A percentile compares a stretch with the other conserved stretches of the same genome.
These are phyloP conservation scores for Oryza meridionalis DNA, from an alignment of 176 grass and related monocot species.

Conservation along the genomic window DNA sequence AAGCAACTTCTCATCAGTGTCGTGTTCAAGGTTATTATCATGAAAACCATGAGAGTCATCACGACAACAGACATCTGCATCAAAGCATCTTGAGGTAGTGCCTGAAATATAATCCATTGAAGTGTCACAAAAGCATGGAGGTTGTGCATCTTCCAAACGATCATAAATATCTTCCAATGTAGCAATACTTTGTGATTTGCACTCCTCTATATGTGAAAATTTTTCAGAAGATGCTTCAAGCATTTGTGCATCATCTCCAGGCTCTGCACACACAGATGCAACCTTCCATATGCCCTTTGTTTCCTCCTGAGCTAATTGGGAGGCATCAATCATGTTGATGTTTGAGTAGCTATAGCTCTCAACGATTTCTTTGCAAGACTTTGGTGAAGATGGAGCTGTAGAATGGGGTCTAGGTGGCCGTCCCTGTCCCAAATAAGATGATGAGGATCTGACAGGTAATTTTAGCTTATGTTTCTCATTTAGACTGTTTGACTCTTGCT, in stretches of 20 bases:
- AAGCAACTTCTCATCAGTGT: conserved; percentile 68
- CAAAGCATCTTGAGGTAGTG: conserved; percentile 22
- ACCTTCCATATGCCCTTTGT: conserved; percentile 27
- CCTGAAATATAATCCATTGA: conserved; percentile 21
- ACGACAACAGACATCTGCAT: neutral
- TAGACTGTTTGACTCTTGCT: conserved; percentile 40
- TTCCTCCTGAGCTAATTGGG: conserved; percentile 31
- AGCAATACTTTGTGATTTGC: conserved; percentile 53
- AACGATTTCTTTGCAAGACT: conserved; percentile 52
- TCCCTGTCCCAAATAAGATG: conserved; percentile 50
- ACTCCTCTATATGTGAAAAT: conserved; percentile 20
- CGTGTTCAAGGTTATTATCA: conserved; percentile 44
- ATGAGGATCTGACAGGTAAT: conserved; percentile 29
- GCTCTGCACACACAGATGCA: conserved; percentile 17
- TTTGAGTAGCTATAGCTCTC: conserved; percentile 35
- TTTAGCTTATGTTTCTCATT: conserved; percentile 41
- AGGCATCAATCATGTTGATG: conserved; percentile 19
- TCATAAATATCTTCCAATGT: conserved; percentile 69
- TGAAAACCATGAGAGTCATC: conserved; percentile 8
- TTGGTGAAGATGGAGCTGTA: conserved; percentile 58
- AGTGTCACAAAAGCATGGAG: conserved; percentile 21
- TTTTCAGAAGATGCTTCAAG: conserved; percentile 34
- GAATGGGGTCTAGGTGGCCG: conserved; percentile 51
- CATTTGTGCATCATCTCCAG: conserved; percentile 29
- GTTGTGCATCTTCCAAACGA: conserved; percentile 41